Evolutionary conservation across 352 stramenopile species (phyloP), one percentile per base, ranked within the genome.

Genomic region (Phytophthora aleatoria): DNA sequence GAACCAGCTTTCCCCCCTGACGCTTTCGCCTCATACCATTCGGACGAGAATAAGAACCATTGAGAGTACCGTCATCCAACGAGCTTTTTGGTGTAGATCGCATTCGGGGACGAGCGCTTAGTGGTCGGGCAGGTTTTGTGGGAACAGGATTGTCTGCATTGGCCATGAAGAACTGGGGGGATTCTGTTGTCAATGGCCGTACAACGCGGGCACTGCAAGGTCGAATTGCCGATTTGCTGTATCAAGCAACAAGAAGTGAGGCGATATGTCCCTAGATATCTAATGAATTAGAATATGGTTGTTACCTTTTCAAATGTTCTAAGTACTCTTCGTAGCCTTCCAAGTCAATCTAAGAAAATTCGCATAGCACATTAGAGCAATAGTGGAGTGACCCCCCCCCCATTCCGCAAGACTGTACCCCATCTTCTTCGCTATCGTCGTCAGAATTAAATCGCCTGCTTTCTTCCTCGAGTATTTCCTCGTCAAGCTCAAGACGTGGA

Each of bases 241-340:
- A 53, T 41, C 33, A 39, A 61, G 12, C 42, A 41, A 50, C 33
- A 57, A 43, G 26, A 42, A 20, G 20, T 38, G 7, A 38, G 33
- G 33, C 20, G 20, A 20, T 20, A 20, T 20, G 20, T 20, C 20
- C 20, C 20, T 20, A 6, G 33, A 53, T 20, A 42, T 31, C 28
- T 27, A n/a, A 45, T 33, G 11, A 24, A 44, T 26, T 35, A 24
- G 12, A 27, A n/a, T 3, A 43, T 5, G 5, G 44, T 43, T 8
- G 3, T 53, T 47, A 88, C 81, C 67, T 71, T 71, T 77, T 75
- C 30, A 88, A 74, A 9, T 80, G 75, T 12, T 71, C 57, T 11
- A 85, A 68, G 50, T 89, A 90, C 13, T 76, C 72, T 51, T 90
- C 81, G 28, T 89, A 89, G 44, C 70, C 71, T 35, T 90, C 81